phyloP scores from a whole-genome alignment of 2,329 filamentous ascomycete genomes.

The Microdochium bolleyi region DNA sequence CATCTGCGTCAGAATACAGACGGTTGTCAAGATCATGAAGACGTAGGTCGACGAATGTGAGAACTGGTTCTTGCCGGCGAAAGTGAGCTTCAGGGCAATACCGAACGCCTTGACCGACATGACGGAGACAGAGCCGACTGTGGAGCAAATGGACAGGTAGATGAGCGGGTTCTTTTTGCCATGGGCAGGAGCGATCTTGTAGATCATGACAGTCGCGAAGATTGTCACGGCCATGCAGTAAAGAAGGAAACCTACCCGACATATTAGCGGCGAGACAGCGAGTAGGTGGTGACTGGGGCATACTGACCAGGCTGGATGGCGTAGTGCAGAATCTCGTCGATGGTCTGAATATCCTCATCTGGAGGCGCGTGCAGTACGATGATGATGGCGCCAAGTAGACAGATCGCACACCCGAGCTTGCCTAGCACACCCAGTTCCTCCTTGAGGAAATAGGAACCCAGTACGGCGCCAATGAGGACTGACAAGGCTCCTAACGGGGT shows the following conservation, averaged over 20 bases:
- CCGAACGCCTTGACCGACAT: constrained; percentile 99
- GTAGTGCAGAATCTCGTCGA: constrained; percentile 86
- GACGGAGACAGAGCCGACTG: constrained; percentile 92
- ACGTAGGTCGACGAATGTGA: constrained; percentile 92
- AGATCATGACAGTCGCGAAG: constrained; percentile 93
- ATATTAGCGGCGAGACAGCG: constrained; percentile 7
- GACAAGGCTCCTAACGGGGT: constrained; percentile 90
- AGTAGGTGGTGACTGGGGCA: constrained; percentile 1
- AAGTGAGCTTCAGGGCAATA: constrained; percentile 91
- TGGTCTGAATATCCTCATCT: constrained; percentile 82
- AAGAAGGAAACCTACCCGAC: constrained; percentile 67
- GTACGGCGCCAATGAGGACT: constrained; percentile 87
- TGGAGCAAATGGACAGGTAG: constrained; percentile 96
- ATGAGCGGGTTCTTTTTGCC: constrained; percentile 95
- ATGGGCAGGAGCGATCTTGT: constrained; percentile 80
- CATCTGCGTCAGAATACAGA: constrained; percentile 98
- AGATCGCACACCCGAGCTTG: constrained; percentile 92
- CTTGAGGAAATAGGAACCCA: constrained; percentile 89
- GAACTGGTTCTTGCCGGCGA: constrained; percentile 92
- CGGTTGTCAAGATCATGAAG: constrained; percentile 84
- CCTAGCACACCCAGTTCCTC: constrained; percentile 87
- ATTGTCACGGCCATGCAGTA: constrained; percentile 74
- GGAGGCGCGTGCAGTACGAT: constrained; percentile 96
- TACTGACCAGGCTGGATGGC: constrained; percentile 79
- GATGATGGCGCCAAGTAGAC: constrained; percentile 90